Base-by-base conservation (phyloP, 192 early-diverging fungal genomes). In the Chytriomyces confervae region DNA sequence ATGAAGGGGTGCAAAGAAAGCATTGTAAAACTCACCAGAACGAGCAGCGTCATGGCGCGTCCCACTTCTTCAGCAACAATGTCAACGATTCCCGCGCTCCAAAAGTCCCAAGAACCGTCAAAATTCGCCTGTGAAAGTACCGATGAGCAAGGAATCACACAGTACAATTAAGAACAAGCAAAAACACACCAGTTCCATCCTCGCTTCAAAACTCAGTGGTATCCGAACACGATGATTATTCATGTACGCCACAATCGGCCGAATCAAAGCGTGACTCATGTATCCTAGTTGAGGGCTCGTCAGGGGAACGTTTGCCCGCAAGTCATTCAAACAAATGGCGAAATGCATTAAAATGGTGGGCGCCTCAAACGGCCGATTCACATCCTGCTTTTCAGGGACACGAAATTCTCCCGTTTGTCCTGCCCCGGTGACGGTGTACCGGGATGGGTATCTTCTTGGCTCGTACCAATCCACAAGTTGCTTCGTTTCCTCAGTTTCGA, bases 191-290 rank as follows among this genome's bases (percentile, higher is more conserved):
- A 92, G 62, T 63, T 91, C 87, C 83, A 95, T 87, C 50, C 91
- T 90, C 13, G 95, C 88, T 48, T 91, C 91, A 80, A 93, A 94
- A 43, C 90, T 89, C 79, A 99, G 89, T 3, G 94, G 90, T 29
- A 95, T 92, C 50, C 91, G 88, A 20, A 92, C 95, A n/a, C 92
- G 90, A 76, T 96, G 93, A 4, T 93, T 90, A 79, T 98, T 98
- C 89, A 99, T 93, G 75, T 93, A 99, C 13, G 91, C 97, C 0
- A 98, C 95, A 51, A 98, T 88, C 1, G 97, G 96, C 5, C 97
- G 90, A 27, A 98, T 92, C 72, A 97, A 84, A 23, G 96, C 95
- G 23, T 90, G 90, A 70, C 85, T 93, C 63, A 97, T 78, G 63
- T 96, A 95, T 6, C 89, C 87, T 43, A 95, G 80, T 13, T 57